phyloP scores from a whole-genome alignment of 1,284 basidiomycete species.

The Anthracocystis panici-leucophaei region DNA sequence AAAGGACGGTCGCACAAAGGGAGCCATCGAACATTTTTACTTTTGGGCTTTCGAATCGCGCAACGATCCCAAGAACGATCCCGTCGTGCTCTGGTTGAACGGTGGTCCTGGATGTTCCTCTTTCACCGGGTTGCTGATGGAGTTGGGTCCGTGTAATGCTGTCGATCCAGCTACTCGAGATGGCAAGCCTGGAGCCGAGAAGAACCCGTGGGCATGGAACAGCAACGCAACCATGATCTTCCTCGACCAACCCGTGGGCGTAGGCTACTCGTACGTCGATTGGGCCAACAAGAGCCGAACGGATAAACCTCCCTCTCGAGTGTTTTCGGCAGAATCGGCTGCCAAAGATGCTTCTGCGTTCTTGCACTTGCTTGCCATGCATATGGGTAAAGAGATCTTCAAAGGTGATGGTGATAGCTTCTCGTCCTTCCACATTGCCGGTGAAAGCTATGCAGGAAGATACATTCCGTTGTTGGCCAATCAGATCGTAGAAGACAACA shows the following conservation, averaged over 20 bases:
- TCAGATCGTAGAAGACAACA: slow-evolving; percentile 65
- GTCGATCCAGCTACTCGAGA: slow-evolving; percentile 34
- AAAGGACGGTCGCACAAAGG: slow-evolving; percentile 42
- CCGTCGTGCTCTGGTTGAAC: slow-evolving; percentile 67
- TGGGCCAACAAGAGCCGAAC: slow-evolving; percentile 61
- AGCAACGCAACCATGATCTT: slow-evolving; percentile 65
- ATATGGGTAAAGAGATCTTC: slow-evolving; percentile 53
- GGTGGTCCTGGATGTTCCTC: slow-evolving; percentile 67
- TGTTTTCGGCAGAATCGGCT: slow-evolving; percentile 56
- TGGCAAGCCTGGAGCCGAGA: slow-evolving; percentile 51
- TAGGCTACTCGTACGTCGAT: slow-evolving; percentile 66
- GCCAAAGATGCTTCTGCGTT: slow-evolving; percentile 66
- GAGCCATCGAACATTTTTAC: slow-evolving; percentile 68
- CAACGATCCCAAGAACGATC: slow-evolving; percentile 59
- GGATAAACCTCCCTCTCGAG: slow-evolving; percentile 57
- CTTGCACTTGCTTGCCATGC: slow-evolving; percentile 64
- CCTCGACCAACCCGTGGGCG: slow-evolving; percentile 67
- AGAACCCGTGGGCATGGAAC: slow-evolving; percentile 65
- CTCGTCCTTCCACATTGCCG: slow-evolving; percentile 62
- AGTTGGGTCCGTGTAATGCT: slow-evolving; percentile 67
- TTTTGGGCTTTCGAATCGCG: slow-evolving; percentile 69
- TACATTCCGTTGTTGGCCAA: slow-evolving; percentile 64
- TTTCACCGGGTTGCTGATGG: slow-evolving; percentile 66
- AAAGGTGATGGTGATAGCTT: slow-evolving; percentile 21
- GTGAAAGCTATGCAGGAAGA: slow-evolving; percentile 66